Conservation (phyloP, 108 stramenopile genomes). For the Nitzschia palea region DNA sequence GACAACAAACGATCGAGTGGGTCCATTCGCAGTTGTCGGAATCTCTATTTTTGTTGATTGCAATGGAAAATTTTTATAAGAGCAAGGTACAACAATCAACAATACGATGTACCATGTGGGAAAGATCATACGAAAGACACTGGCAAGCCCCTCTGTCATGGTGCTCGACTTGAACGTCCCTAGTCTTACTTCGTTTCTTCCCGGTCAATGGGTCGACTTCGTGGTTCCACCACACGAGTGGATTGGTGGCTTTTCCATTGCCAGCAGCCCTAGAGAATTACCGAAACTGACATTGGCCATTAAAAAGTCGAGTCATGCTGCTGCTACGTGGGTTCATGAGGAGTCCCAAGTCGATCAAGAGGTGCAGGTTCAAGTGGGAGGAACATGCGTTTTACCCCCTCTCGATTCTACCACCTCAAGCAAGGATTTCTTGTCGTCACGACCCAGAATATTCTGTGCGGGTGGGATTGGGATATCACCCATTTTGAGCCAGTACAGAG, state of each 20-base stretch:
- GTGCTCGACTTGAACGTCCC: conserved; percentile 18
- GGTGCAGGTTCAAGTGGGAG: conserved; percentile 28
- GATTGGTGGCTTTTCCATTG: conserved; percentile 43
- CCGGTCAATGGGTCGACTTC: conserved; percentile 43
- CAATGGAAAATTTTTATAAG: too few relatives aligned
- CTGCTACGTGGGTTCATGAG: conserved; percentile 30
- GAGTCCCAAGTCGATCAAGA: conserved; percentile 12
- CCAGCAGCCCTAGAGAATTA: conserved; percentile 26
- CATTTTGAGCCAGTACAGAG: conserved; percentile 23
- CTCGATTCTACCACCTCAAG: background rate
- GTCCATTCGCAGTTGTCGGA: too few relatives aligned
- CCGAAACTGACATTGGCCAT: conserved; percentile 29
- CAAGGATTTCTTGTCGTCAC: background rate
- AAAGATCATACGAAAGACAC: conserved; percentile 7
- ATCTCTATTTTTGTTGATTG: too few relatives aligned
- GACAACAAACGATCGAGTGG: too few relatives aligned
- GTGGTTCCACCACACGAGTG: conserved; percentile 15
- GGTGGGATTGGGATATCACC: conserved; percentile 40
- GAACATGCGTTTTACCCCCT: conserved; percentile 3
- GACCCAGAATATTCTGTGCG: conserved; percentile 28
- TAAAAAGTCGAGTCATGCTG: conserved; percentile 19
- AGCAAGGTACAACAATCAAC: too few relatives aligned
- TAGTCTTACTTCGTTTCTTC: conserved; percentile 9
- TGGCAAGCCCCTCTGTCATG: conserved; percentile 33
- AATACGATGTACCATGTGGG: conserved; percentile 34